Evolutionary conservation across 2,329 filamentous ascomycete genomes (phyloP), one percentile per base, ranked within the genome.

Genomic region (Magnaporthiopsis rhizophila): DNA sequence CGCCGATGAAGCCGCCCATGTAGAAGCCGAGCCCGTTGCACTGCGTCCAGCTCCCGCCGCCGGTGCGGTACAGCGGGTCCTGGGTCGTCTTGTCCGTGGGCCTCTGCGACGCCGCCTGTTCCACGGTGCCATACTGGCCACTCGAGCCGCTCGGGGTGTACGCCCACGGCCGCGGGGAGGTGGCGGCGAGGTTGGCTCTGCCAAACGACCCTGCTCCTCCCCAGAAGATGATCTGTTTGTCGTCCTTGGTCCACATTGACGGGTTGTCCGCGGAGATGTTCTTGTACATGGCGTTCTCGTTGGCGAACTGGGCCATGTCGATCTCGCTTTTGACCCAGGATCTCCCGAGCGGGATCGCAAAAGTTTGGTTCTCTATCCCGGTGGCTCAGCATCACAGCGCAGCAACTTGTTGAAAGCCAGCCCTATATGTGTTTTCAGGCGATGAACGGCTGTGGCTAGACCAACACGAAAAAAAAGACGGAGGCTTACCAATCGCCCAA

Each of bases 11-110:
- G 26, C 60, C 60, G n/a, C 60, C 60, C 13, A 62, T 45, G 26
- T 53, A 50, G 24, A 62, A 62, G 13, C 60, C 38, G 13, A 32
- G 38, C 24, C 60, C 38, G 60, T 62, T 62, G 38, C 60, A 62
- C 11, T 18, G 28, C 5, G 38, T 62, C 36, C 38, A 62, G 60
- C 38, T 56, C 3, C 60, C 60, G 26, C 4, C 24, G 7, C 38
- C 53, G 8, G 59, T 61, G n/a, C 59, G 11, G 58, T 59, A 59
- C 3, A 34, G 1, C 2, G 7, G 58, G 2, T 59, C 1, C 15
- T 59, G 28, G 18, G 28, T 59, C 2, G 58, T 18, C 28, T 2
- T 8, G n/a, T 18, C 28, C 26, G 28, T 59, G 12, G 58, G 58
- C 12, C 21, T 32, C 5, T 5, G 8, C 15, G 9, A 12, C 32